Base-by-base conservation (phyloP, 2,329 filamentous ascomycete genomes). In the Penicillium sumatraense region DNA sequence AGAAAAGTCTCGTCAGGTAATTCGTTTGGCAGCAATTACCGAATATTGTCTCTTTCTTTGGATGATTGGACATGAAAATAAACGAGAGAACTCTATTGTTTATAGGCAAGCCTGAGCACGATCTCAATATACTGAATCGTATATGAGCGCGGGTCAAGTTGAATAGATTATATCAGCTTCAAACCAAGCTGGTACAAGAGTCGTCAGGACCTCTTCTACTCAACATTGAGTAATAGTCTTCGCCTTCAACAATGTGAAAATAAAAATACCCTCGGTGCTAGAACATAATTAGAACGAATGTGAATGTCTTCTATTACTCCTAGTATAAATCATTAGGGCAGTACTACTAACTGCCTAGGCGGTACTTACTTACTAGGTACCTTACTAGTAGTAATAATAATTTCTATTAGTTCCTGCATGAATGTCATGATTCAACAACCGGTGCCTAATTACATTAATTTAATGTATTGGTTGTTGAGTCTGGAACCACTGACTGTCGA, bases 91-190 rank as follows among this genome's bases (percentile, higher is more conserved):
- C 35, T 33, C 21, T 51, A 50, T 48, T 51, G 53, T 57, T 31
- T 58, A 56, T 56, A 56, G 38, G 33, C 48, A 56, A 45, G 49
- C 44, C 49, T 54, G 54, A 49, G 44, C 51, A 61, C 46, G 46
- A 62, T 55, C 56, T 62, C 60, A 52, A 54, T 53, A 49, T 52
- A 57, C 51, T 51, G 51, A 59, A 60, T 54, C 49, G 57, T 52
- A 42, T 48, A 60, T 57, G 46, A 56, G 54, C 35, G 36, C 54
- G 48, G 47, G 41, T 48, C 56, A 49, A 45, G 50, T 54, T 59
- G 52, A 56, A 54, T 59, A 46, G 33, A 54, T 38, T 46, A 33
- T 36, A 29, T 16, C 8, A 46, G 42, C 42, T n/a, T n/a, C n/a
- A n/a, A n/a, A n/a, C n/a, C n/a, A n/a, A n/a, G n/a, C 42, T 27